Base-by-base conservation (phyloP, 2,329 filamentous ascomycete genomes). In the Eurotiales sp. region DNA sequence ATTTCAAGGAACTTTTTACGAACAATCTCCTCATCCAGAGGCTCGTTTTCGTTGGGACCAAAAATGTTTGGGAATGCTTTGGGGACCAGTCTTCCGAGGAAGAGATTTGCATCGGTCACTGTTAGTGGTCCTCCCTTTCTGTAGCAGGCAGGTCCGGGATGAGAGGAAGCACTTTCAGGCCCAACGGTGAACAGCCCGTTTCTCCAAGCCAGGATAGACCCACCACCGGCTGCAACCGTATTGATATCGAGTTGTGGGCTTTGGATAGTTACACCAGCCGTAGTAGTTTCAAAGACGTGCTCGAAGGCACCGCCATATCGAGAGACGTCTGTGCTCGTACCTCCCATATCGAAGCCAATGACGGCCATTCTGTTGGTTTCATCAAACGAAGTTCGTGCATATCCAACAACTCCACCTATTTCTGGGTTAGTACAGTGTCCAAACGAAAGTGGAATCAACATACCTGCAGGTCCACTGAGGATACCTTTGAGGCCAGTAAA, bases 11-110 rank as follows among this genome's bases (percentile, higher is more conserved):
- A 87, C 1, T 88, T 79, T 60, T 81, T 84, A 64, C 83, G 80
- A 60, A 88, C 95, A 1, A 88, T 87, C 52, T 86, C 80, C 1
- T 81, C 75, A 64, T 96, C 90, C 1, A 96, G 72, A 0, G 84
- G 87, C 66, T 96, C 83, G 54, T 96, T 78, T 65, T 96, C 91
- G 40, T 90, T 87, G 66, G 88, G 86, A 40, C 91, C 91, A 61
- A 96, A 96, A 53, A 96, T 96, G 66, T 90, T 91, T 0, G 91
- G 91, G 68, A 96, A 96, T 76, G 95, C 95, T 56, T 95, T 88
- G 0, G 91, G 90, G 1, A 96, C 71, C 4, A 96, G 74, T 21
- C 91, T 83, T 0, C 91, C 91, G 0, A 96, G 81, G 64, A 90
- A 90, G 4, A 96, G 69, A 59, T 96, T 96, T 4, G 91, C 91